phyloP scores from a whole-genome alignment of 164 flowering plant species.

The Nymphaea thermarum region DNA sequence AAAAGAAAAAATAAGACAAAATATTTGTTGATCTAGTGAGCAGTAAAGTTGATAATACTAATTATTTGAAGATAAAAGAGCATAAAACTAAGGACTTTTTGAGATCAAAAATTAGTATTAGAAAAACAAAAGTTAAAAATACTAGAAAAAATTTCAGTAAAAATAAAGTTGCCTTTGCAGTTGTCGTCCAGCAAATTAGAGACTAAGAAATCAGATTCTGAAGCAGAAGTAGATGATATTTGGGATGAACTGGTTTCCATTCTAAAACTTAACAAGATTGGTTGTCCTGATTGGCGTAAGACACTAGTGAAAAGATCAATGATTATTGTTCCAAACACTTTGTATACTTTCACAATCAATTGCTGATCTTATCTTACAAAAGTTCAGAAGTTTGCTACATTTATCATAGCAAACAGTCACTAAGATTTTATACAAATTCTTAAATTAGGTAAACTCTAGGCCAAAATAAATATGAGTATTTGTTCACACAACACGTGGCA shows the following conservation, averaged over 20 bases:
- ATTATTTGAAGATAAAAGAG: too few species aligned
- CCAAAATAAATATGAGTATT: too few species aligned
- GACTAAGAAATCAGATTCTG: slow-evolving; percentile 29
- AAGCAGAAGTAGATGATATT: slow-evolving; percentile 24
- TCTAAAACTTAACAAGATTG: slow-evolving; percentile 16
- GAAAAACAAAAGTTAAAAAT: not conserved
- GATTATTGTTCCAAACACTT: not conserved
- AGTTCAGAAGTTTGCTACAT: not conserved
- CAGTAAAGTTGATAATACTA: too few species aligned
- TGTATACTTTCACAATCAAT: not conserved
- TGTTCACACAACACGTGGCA: too few species aligned
- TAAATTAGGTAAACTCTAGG: too few species aligned
- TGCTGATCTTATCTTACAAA: not conserved
- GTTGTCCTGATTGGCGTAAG: slow-evolving; percentile 6
- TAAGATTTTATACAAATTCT: too few species aligned
- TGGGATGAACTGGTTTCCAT: slow-evolving; percentile 37
- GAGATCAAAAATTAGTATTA: not conserved
- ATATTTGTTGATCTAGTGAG: too few species aligned
- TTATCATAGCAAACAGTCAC: not conserved
- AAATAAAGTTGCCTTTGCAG: slow-evolving; percentile 19
- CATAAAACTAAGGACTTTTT: not conserved
- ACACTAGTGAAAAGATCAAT: slow-evolving; percentile 14
- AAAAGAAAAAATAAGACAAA: too few species aligned
- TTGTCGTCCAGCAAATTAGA: slow-evolving; percentile 25
- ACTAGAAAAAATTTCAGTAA: slow-evolving; percentile 2